phyloP scores from a whole-genome alignment of 495 filamentous ascomycete species.

The Neurospora sp. region DNA sequence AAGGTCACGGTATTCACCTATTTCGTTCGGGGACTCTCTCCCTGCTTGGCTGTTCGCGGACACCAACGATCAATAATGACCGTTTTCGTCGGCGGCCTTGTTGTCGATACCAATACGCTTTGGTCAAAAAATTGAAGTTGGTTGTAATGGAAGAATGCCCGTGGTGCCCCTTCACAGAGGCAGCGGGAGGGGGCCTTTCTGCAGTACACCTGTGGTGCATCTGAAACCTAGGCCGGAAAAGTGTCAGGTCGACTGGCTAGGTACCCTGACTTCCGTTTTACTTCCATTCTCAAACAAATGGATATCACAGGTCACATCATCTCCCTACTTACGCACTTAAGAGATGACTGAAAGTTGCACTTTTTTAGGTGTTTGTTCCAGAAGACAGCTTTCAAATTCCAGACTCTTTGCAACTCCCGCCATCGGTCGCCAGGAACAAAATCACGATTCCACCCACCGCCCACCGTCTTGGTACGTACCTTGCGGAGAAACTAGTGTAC shows the following conservation, averaged over 20 bases:
- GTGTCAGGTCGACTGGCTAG: neutral
- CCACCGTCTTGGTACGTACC: neutral
- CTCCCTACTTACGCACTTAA: neutral
- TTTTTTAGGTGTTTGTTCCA: neutral
- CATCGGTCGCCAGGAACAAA: neutral
- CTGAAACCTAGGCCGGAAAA: neutral
- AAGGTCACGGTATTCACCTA: neutral
- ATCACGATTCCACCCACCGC: neutral
- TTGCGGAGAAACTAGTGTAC: neutral
- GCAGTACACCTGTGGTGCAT: neutral
- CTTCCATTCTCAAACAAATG: neutral
- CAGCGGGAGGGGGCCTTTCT: neutral
- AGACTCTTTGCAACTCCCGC: too few species aligned
- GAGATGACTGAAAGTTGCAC: neutral
- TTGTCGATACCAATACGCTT: neutral
- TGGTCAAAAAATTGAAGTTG: neutral
- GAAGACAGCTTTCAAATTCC: too few species aligned
- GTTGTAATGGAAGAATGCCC: neutral
- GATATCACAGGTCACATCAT: neutral
- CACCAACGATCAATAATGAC: neutral
- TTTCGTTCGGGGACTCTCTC: neutral
- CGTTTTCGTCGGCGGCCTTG: neutral
- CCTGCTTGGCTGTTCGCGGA: neutral
- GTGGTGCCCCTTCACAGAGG: too few species aligned
- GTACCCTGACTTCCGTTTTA: neutral